Evolutionary conservation across 345 rosid genomes (phyloP), one percentile per base, ranked within the genome.

Genomic region (Melaleuca quinquenervia): DNA sequence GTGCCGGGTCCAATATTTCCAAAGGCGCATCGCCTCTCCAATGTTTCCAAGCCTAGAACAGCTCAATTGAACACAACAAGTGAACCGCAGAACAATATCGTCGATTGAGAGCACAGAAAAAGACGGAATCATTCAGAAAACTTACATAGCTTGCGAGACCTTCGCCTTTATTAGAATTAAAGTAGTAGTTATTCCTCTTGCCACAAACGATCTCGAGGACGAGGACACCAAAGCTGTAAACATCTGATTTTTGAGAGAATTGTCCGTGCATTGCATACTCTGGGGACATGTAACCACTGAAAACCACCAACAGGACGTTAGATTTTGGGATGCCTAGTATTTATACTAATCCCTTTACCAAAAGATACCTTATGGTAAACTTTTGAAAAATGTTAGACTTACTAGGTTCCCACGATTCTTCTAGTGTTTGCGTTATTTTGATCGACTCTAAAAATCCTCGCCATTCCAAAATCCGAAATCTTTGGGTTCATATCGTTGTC

Each of bases 231-330:
- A 87, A 89, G 49, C 91, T 87, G 50, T 82, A 92, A 5, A 92
- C 91, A 83, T 92, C 92, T 6, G 90, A 88, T 52, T 92, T 90
- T 1, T 86, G 75, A 1, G 93, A 92, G 64, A 90, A 51, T 20
- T 50, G 87, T 3, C 92, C 91, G 3, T 85, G 88, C 54, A 20
- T 49, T 24, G 88, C 88, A 52, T 87, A 92, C 64, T 92, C 92
- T 0, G 92, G 92, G 82, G 92, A 89, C 90, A 88, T 90, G 80
- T 92, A 92, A 36, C 92, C 93, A 15, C 94, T 92, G 41, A 41
- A 41, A 41, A 41, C 41, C 41, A 41, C 41, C 41, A 41, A 2
- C 41, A 41, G 41, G 4, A 2, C 41, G 41, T 41, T 41, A 41
- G 4, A 41, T 41, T 41, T 41, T 41, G 41, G 41, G 41, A 41